Evolutionary conservation across 2,329 filamentous ascomycete species (phyloP).

Genomic region (Diplodia scrobiculata): DNA sequence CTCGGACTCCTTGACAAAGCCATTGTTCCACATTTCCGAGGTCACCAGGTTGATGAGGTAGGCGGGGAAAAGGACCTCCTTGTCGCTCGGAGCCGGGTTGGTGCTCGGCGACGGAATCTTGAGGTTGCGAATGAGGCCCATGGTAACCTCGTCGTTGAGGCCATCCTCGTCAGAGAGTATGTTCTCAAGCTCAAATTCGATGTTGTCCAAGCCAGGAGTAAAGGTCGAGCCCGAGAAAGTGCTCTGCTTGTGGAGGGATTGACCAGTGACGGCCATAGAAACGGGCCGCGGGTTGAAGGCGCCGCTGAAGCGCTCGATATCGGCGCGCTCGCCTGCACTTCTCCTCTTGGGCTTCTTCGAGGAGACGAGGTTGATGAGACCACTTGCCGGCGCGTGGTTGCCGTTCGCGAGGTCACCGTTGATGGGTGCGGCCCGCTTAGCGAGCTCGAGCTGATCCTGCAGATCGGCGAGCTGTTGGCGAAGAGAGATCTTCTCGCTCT

Average conservation of each 20-base stretch:
- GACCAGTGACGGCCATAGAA: conserved; percentile 80
- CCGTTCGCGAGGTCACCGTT: conserved; percentile 71
- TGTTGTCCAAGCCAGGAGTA: conserved; percentile 79
- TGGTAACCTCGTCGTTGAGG: conserved; percentile 93
- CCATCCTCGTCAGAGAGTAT: conserved; percentile 93
- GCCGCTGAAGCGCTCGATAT: conserved; percentile 85
- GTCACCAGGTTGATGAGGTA: conserved; percentile 99
- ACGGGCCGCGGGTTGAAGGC: conserved; percentile 93
- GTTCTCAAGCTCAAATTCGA: conserved; percentile 92
- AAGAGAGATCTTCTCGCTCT: conserved; percentile 81
- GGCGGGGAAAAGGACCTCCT: conserved; percentile 97
- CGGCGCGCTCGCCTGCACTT: conserved; percentile 83
- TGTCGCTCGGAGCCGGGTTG: conserved; percentile 89
- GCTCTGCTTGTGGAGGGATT: conserved; percentile 66
- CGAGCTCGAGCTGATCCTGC: conserved; percentile 87
- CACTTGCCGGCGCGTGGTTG: conserved; percentile 59
- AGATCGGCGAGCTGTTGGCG: conserved; percentile 86
- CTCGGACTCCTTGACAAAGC: conserved; percentile 98
- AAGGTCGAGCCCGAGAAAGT: conserved; percentile 71
- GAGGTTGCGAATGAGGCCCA: conserved; percentile 92
- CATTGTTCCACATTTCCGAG: conserved; percentile 99
- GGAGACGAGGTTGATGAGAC: conserved; percentile 93
- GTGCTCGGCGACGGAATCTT: conserved; percentile 91
- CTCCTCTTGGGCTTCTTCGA: conserved; percentile 96
- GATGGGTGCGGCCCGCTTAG: conserved; percentile 73